Conservation (phyloP, 2,329 filamentous ascomycete species). For the Arthrobotrys conoides region DNA sequence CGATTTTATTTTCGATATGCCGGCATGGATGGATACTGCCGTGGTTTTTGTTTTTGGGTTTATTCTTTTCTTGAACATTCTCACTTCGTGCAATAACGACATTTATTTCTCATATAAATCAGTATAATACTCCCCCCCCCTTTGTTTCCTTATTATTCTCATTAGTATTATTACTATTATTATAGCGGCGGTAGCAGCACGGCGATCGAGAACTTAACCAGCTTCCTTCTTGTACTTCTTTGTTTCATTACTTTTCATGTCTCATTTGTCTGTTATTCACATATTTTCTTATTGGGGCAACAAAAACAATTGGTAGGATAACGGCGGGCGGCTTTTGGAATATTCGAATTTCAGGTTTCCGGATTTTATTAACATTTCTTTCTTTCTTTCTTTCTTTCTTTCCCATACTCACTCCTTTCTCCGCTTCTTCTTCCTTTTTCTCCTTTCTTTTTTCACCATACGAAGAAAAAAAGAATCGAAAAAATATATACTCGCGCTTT, state of each 20-base stretch:
- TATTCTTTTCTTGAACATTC: background rate
- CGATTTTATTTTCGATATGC: background rate
- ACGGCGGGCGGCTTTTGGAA: slow-evolving; percentile 6
- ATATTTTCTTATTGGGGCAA: slow-evolving; percentile 7
- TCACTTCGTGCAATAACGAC: background rate
- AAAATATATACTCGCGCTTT: too few species aligned
- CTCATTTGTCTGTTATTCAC: background rate
- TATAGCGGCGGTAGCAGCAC: slow-evolving; percentile 1
- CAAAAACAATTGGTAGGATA: slow-evolving; percentile 9
- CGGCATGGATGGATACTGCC: background rate
- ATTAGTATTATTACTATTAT: background rate
- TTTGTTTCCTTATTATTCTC: background rate
- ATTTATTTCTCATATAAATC: slow-evolving; percentile 1
- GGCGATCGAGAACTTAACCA: slow-evolving; percentile 11
- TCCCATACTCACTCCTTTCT: too few species aligned
- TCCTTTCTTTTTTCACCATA: background rate
- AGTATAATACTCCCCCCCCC: slow-evolving; percentile 11
- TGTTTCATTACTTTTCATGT: slow-evolving; percentile 5
- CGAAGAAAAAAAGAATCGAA: background rate
- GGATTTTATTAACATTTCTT: background rate
- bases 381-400: background rate
- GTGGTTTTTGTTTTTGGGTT: background rate
- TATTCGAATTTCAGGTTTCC: slow-evolving; percentile 1
- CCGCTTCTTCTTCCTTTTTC: background rate
- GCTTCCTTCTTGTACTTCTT: slow-evolving; percentile 1